Percentiles rank a stretch among this genome's conserved stretches.
Conservation (phyloP, 257 asterid genomes). For the Solanum sejunctum region DNA sequence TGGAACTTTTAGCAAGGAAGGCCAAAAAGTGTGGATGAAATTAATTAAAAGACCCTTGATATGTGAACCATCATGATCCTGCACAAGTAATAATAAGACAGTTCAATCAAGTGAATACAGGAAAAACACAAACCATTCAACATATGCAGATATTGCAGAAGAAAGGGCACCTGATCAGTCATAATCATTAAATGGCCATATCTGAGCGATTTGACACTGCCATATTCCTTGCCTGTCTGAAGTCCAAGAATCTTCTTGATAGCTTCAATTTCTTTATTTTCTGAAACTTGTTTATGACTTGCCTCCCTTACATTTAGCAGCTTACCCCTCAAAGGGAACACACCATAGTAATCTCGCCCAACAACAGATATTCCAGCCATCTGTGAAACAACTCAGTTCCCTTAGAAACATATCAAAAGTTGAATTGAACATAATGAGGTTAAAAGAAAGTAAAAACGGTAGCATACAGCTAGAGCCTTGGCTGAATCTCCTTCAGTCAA, state of each 20-base stretch:
- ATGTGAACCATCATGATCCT: constrained; percentile 99
- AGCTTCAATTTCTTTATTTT: constrained; percentile 66
- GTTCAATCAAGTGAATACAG: not conserved
- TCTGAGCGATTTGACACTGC: constrained; percentile 63
- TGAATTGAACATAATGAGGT: not conserved
- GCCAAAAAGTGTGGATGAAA: constrained; percentile 94
- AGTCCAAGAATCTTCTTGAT: constrained; percentile 90
- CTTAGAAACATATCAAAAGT: not conserved
- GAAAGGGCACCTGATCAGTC: constrained; percentile 82
- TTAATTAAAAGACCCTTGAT: constrained; percentile 89
- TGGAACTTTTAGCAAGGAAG: constrained; percentile 76
- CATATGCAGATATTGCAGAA: not conserved
- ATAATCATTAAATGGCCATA: constrained; percentile 95
- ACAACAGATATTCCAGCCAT: constrained; percentile 85
- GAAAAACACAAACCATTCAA: not conserved
- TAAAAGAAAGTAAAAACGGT: not conserved
- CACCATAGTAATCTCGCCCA: constrained; percentile 86
- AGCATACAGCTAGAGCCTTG: constrained; percentile 90
- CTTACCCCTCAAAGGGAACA: constrained; percentile 89
- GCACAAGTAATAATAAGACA: constrained; percentile 6
- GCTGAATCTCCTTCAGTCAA: constrained; percentile 99
- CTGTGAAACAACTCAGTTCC: constrained; percentile 20
- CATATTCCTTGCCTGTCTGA: constrained; percentile 73
- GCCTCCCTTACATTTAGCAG: constrained; percentile 97
- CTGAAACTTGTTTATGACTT: constrained; percentile 62